These are phyloP conservation scores for Sporothrix inflata DNA, from an alignment of 2,329 filamentous ascomycete genomes.

Conservation along the genomic window DNA sequence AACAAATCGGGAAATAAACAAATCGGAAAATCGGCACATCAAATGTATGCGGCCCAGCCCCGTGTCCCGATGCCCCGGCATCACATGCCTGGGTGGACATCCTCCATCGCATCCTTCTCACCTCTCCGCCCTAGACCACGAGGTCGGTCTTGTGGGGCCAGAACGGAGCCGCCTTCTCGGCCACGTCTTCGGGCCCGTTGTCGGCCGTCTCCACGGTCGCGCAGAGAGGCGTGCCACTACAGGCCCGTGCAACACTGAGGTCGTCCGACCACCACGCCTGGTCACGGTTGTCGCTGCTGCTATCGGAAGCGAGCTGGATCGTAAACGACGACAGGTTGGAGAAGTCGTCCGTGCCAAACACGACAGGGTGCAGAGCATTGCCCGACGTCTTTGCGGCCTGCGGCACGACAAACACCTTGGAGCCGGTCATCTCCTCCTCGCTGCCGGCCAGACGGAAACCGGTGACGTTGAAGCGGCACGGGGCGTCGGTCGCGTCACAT, in stretches of 20 bases:
- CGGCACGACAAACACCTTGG: constrained; percentile 36
- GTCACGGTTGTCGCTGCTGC: constrained; percentile 31
- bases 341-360: constrained; percentile 37
- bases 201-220: background rate
- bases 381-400: constrained; percentile 39
- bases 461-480: constrained; percentile 46
- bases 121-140: background rate
- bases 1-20: background rate
- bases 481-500: constrained; percentile 42
- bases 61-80: too few relatives aligned
- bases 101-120: background rate
- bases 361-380: constrained; percentile 40
- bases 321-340: constrained; percentile 45
- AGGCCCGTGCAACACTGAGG: constrained; percentile 34
- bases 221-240: background rate
- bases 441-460: constrained; percentile 38
- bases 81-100: background rate
- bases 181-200: background rate
- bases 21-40: background rate
- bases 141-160: background rate
- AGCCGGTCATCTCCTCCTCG: constrained; percentile 36
- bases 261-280: constrained; percentile 54
- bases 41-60: too few relatives aligned
- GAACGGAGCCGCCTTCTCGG: background rate
- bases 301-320: constrained; percentile 45